Percentiles rank a stretch among this genome's conserved stretches.
Evolutionary conservation across 1,284 basidiomycete genomes (phyloP).

Genomic region (Exobasidium rhododendri): DNA sequence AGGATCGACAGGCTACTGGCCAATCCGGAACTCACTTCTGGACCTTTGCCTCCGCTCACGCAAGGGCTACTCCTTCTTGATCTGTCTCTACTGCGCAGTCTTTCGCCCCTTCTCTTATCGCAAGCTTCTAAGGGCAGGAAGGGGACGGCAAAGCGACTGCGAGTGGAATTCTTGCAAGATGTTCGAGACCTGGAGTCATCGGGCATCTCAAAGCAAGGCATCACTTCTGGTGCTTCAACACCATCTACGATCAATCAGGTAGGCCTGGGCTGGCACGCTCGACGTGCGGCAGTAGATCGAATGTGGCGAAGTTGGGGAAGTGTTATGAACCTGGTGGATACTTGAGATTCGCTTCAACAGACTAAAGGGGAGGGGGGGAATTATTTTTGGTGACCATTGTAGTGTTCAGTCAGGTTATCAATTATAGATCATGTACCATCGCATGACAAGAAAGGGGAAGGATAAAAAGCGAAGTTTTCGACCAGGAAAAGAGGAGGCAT

Average conservation of each 20-base stretch:
- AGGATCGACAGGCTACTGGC: slow-evolving; percentile 54
- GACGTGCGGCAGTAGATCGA: slow-evolving; percentile 66
- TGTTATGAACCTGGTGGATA: slow-evolving; percentile 9
- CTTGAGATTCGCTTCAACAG: too few relatives aligned
- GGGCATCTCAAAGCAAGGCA: slow-evolving; percentile 56
- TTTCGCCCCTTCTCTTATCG: slow-evolving; percentile 27
- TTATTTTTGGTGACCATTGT: too few relatives aligned
- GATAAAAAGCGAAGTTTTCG: not conserved
- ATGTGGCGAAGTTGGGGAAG: slow-evolving; percentile 82
- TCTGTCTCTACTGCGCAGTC: slow-evolving; percentile 67
- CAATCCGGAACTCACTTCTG: slow-evolving; percentile 11
- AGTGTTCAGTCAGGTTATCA: not conserved
- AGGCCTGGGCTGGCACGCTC: slow-evolving; percentile 12
- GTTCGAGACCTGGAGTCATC: slow-evolving; percentile 73
- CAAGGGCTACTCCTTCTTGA: slow-evolving; percentile 72
- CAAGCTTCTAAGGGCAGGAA: slow-evolving; percentile 24
- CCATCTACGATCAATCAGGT: slow-evolving; percentile 64
- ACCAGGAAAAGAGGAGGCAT: not conserved
- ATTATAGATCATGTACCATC: not conserved
- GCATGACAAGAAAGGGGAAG: not conserved
- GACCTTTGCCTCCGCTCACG: slow-evolving; percentile 56
- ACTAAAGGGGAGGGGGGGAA: too few relatives aligned
- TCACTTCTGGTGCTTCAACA: slow-evolving; percentile 50
- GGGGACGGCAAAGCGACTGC: slow-evolving; percentile 58
- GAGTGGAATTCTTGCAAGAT: slow-evolving; percentile 78